These are phyloP conservation scores for Phellopilus nigrolimitatus DNA, from an alignment of 1,284 basidiomycete genomes.

Conservation along the genomic window DNA sequence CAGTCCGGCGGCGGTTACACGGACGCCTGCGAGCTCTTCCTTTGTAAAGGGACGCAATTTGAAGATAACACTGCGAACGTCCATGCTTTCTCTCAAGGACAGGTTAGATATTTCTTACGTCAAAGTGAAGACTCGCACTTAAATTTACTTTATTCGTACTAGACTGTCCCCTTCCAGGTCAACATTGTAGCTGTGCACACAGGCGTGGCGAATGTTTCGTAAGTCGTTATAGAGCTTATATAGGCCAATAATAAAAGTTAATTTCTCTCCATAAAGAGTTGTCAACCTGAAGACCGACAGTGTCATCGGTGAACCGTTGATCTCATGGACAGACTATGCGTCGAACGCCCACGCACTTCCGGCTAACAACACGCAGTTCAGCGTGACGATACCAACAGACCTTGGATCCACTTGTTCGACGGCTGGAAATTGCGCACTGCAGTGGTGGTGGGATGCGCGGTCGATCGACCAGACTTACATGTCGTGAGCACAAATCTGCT, in stretches of 20 bases:
- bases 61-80: conserved; percentile 4
- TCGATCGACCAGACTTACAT: not conserved
- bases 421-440: not conserved
- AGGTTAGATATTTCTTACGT: not conserved
- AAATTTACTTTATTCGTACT: not conserved
- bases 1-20: conserved; percentile 2
- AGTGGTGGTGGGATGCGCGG: not conserved
- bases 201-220: conserved; percentile 5
- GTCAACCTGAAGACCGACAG: conserved; percentile 1
- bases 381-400: not conserved
- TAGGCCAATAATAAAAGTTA: not conserved
- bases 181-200: conserved; percentile 4
- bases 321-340: not conserved
- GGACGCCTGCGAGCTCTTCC: conserved; percentile 1
- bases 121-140: too few species aligned
- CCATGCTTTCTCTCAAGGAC: not conserved
- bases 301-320: not conserved
- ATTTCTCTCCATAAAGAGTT: not conserved
- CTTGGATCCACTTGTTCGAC: not conserved
- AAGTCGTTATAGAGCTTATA: not conserved
- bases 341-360: not conserved
- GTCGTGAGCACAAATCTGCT: not conserved
- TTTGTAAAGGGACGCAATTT: conserved; percentile 5
- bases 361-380: not conserved
- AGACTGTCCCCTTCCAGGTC: not conserved